Evolutionary conservation across 2,329 filamentous ascomycete genomes (phyloP).

Genomic region (Microdochium trichocladiopsis): DNA sequence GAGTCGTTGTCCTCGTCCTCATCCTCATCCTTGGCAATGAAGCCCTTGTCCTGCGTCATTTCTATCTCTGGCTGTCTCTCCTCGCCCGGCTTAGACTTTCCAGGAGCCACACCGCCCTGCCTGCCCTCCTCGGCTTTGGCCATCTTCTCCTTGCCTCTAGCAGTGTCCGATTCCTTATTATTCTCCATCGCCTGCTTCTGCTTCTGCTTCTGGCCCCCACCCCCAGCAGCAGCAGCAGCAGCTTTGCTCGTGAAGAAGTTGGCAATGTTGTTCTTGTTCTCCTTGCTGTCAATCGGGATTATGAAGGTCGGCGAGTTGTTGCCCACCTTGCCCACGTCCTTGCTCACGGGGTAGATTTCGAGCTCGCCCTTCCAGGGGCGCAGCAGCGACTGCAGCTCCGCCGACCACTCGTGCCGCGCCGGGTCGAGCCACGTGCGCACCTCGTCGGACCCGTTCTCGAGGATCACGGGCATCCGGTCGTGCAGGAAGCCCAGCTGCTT

Average conservation of each 20-base stretch:
- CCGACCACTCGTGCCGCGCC: constrained; percentile 61
- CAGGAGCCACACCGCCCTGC: not conserved
- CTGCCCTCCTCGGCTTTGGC: constrained; percentile 8
- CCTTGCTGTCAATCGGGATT: constrained; percentile 72
- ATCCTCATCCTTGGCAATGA: constrained; percentile 6
- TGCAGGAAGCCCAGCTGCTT: constrained; percentile 80
- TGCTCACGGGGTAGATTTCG: constrained; percentile 78
- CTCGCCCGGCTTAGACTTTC: not conserved
- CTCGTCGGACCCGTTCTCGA: constrained; percentile 67
- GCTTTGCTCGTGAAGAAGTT: constrained; percentile 73
- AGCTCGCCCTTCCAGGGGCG: constrained; percentile 73
- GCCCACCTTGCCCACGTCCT: constrained; percentile 89
- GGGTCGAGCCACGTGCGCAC: constrained; percentile 78
- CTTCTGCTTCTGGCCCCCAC: too few species aligned
- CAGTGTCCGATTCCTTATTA: not conserved
- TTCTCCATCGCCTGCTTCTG: too few species aligned
- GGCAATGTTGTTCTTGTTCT: constrained; percentile 89
- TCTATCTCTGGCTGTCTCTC: constrained; percentile 13
- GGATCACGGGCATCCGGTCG: constrained; percentile 89
- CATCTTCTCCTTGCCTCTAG: constrained; percentile 18
- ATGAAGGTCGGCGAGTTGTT: constrained; percentile 83
- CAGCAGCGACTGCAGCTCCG: constrained; percentile 71
- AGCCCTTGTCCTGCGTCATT: constrained; percentile 14
- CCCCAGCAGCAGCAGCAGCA: constrained; percentile 20
- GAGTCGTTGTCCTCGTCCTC: constrained; percentile 3